Base-by-base conservation (phyloP, 257 asterid species). In the Phtheirospermum japonicum region DNA sequence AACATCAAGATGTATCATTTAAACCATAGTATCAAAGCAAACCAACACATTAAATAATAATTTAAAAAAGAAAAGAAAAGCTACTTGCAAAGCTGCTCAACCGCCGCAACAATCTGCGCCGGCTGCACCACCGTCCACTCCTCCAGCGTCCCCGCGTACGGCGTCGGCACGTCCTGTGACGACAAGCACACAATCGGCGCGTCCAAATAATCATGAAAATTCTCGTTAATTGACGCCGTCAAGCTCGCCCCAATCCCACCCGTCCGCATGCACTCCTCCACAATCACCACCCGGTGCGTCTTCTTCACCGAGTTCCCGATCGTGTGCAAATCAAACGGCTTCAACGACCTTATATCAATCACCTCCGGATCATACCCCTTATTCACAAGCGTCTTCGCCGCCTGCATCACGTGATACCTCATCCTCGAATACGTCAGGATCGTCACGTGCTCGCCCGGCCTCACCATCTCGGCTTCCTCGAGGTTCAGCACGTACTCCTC, bases 381-480 rank as follows among this genome's bases (percentile, higher is more conserved):
- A 75, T 86, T 84, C 26, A 84, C 93, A 48, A 89, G 65, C 8
- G 87, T 79, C 74, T 86, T 82, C 0, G 95, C 93, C 2, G 93
- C 96, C 73, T 89, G 96, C 96, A 86, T 89, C 7, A 84, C 96
- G 56, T 89, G 95, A 73, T 86, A 89, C 73, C 96, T 84, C 96
- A 89, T 89, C 53, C 96, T 71, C 4, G 95, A 89, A 73, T 89
- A 89, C 0, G 93, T 86, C 26, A 86, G 73, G n/a, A 89, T 82
- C 0, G 96, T 86, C 4, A 83, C 83, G 20, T 86, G 89, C 73
- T 84, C 90, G 2, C 96, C 96, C 4, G 85, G 86, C 18, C 96
- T 70, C 13, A 89, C 93, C 96, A 85, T 88, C 79, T 85, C 95
- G 0, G 96, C 93, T 70, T 88, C 96, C 70, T 85, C 96, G 0